Base-by-base conservation (phyloP, 208 protist species). In the Leishmania lainsoni region DNA sequence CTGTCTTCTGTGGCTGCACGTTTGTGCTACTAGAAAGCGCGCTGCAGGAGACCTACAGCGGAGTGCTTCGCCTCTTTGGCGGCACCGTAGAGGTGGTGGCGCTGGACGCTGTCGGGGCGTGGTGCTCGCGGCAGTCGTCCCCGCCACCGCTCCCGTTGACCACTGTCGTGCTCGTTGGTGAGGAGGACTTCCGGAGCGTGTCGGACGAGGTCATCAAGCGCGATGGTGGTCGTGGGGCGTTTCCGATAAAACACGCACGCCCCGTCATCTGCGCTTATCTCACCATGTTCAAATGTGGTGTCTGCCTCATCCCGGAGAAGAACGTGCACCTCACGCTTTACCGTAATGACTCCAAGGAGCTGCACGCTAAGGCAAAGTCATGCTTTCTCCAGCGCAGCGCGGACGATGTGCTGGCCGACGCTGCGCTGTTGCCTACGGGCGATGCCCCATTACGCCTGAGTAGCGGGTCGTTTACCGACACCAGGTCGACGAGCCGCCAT, bases 251-350 rank as follows among this genome's bases (percentile, higher is more conserved):
- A 6, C 66, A 86, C 58, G 35, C 68, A 8, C 75, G 82, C 10
- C 61, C 75, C 16, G 8, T 86, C 48, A 76, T 84, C 29, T 5
- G 63, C 4, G 78, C 78, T 0, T 93, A 89, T 71, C 80, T 87
- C 6, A 63, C 59, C 20, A 86, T 95, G 20, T 95, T 91, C 80
- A 74, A 81, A 16, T 79, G 66, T 76, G 85, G 86, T 10, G 35
- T 91, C 58, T 91, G 86, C 81, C 65, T 95, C n/a, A 89, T 93
- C 52, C 87, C 90, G 0, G 90, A 93, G 76, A 79, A 88, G 61
- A 95, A 93, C 78, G 76, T 93, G 20, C 83, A 90, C 54, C 83
- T 92, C 49, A 83, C 90, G 8, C 81, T 93, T 42, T 95, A 93
- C 84, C 85, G 89, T 69, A 89, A 90, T 59, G 88, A 93, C 72